phyloP scores from a whole-genome alignment of 345 rosid genomes.

The Eucalyptus coolabah region DNA sequence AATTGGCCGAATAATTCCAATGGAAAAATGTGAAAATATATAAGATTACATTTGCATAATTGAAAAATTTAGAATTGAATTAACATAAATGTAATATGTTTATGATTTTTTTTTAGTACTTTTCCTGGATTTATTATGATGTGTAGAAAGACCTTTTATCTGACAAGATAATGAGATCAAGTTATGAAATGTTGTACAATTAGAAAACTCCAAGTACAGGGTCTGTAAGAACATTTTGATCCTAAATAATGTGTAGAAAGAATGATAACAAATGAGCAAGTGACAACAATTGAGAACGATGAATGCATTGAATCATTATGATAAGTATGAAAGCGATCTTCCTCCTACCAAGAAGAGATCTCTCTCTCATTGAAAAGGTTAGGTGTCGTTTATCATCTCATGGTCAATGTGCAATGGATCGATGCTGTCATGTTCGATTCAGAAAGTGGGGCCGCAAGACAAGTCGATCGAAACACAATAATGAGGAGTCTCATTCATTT shows the following conservation, averaged over 20 bases:
- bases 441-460: not conserved
- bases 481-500: not conserved
- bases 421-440: not conserved
- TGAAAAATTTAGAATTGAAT: rapidly evolving
- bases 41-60: too few species aligned
- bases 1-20: rapidly evolving
- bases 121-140: not conserved
- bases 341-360: not conserved
- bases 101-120: rapidly evolving
- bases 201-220: not conserved
- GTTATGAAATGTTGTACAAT: not conserved
- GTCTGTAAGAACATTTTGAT: not conserved
- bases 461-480: not conserved
- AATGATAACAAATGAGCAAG: not conserved
- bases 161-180: not conserved
- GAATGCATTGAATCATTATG: not conserved
- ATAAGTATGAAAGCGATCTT: not conserved
- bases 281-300: not conserved
- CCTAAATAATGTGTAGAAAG: not conserved
- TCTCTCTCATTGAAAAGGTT: not conserved
- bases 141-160: not conserved
- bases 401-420: not conserved
- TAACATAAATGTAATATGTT: too few species aligned
- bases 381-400: not conserved
- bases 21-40: too few species aligned